Percentiles rank a stretch among this genome's conserved stretches.
Conservation (phyloP, 192 early-diverging fungal genomes). For the Coemansia sp. region DNA sequence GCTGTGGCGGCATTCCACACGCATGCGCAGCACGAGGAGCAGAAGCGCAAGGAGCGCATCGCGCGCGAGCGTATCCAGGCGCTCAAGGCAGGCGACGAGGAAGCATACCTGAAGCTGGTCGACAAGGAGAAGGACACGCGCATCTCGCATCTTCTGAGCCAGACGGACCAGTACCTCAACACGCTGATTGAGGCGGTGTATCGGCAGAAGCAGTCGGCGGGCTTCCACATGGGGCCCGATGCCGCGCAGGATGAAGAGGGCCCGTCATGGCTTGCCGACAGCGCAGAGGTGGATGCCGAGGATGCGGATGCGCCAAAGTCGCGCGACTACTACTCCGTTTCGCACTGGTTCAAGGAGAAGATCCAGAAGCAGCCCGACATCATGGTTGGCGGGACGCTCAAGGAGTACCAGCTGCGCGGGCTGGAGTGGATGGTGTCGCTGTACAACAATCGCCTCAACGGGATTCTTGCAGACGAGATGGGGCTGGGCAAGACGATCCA, state of each 20-base stretch:
- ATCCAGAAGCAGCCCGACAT: constrained; percentile 79
- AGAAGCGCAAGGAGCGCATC: constrained; percentile 79
- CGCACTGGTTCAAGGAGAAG: constrained; percentile 84
- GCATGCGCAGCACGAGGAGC: constrained; percentile 91
- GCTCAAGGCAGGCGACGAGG: constrained; percentile 96
- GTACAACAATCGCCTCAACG: constrained; percentile 98
- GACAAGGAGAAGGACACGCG: constrained; percentile 97
- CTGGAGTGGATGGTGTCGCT: constrained; percentile 99
- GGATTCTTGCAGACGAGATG: constrained; percentile 98
- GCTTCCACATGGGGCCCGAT: constrained; percentile 26
- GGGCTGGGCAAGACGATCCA: constrained; percentile 89
- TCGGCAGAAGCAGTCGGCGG: constrained; percentile 71
- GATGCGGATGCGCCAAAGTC: constrained; percentile 43
- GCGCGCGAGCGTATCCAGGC: constrained; percentile 95
- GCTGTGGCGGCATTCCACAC: constrained; percentile 75
- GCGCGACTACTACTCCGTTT: constrained; percentile 81
- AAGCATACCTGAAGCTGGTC: constrained; percentile 92
- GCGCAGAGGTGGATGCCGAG: constrained; percentile 37
- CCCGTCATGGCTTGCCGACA: constrained; percentile 44
- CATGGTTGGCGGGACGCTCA: constrained; percentile 85
- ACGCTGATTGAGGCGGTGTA: constrained; percentile 84
- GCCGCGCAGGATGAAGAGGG: constrained; percentile 27
- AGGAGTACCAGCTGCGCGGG: constrained; percentile 96
- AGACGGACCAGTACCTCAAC: constrained; percentile 84
- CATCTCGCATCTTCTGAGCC: constrained; percentile 85